Evolutionary conservation across 2,329 filamentous ascomycete genomes (phyloP).

Genomic region (Cladophialophora exuberans): DNA sequence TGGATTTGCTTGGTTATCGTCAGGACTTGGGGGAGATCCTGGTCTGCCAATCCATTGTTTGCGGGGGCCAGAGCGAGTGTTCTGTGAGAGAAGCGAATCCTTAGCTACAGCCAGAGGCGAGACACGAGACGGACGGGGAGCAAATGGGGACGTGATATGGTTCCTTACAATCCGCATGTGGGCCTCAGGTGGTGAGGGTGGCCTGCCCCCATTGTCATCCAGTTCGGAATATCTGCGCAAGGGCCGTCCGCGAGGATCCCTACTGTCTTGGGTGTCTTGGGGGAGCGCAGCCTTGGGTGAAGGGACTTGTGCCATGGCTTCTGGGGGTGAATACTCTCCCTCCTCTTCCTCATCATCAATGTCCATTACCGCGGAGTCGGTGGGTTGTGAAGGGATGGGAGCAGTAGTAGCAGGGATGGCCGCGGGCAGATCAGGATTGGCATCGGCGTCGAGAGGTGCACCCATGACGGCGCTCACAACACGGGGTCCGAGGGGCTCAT

Average conservation of each 20-base stretch:
- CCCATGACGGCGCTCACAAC: slow-evolving; percentile 32
- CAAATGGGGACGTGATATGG: slow-evolving; percentile 72
- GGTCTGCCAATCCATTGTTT: slow-evolving; percentile 42
- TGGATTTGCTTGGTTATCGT: slow-evolving; percentile 44
- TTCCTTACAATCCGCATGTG: slow-evolving; percentile 69
- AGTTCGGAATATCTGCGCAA: slow-evolving; percentile 34
- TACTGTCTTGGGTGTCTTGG: slow-evolving; percentile 26
- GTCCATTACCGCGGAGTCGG: slow-evolving; percentile 24
- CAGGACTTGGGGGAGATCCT: slow-evolving; percentile 40
- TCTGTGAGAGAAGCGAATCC: slow-evolving; percentile 57
- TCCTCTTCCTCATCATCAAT: slow-evolving; percentile 46
- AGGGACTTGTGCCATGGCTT: slow-evolving; percentile 44
- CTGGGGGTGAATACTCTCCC: slow-evolving; percentile 53
- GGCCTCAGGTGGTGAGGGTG: slow-evolving; percentile 31
- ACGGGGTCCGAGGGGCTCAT: slow-evolving; percentile 30
- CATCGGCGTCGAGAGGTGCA: slow-evolving; percentile 21
- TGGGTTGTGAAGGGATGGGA: slow-evolving; percentile 3
- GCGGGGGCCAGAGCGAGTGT: slow-evolving; percentile 52
- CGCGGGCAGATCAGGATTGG: slow-evolving; percentile 8
- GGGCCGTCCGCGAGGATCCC: slow-evolving; percentile 32
- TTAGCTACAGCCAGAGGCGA: slow-evolving; percentile 60
- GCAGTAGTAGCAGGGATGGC: slow-evolving; percentile 1
- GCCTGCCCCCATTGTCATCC: slow-evolving; percentile 30
- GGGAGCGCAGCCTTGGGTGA: slow-evolving; percentile 12
- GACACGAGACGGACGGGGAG: slow-evolving; percentile 74